These are phyloP conservation scores for Colletotrichum cereale DNA, from an alignment of 2,329 filamentous ascomycete genomes.

Conservation along the genomic window DNA sequence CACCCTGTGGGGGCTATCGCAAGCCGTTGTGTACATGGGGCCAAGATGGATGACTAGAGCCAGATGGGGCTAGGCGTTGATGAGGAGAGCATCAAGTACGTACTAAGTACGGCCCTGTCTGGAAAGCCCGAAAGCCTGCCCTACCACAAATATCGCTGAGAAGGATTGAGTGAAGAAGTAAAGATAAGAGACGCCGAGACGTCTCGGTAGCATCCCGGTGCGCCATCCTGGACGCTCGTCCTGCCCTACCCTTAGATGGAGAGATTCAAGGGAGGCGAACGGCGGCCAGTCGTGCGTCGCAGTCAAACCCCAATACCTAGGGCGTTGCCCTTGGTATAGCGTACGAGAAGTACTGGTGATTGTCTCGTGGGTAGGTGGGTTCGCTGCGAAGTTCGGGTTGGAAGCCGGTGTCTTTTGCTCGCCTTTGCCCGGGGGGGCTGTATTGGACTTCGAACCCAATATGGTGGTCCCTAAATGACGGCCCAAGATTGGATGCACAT, in stretches of 20 bases:
- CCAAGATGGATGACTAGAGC: neutral
- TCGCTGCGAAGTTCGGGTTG: constrained; percentile 26
- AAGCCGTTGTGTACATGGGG: constrained; percentile 20
- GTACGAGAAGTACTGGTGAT: constrained; percentile 27
- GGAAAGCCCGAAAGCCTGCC: constrained; percentile 6
- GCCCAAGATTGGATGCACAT: constrained; percentile 22
- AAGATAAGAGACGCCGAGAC: neutral
- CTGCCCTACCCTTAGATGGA: constrained; percentile 10
- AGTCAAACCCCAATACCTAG: constrained; percentile 11
- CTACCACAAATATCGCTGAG: constrained; percentile 5
- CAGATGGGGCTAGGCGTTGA: constrained; percentile 21
- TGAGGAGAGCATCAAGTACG: constrained; percentile 8
- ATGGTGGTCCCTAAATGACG: constrained; percentile 12
- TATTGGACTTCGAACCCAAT: constrained; percentile 31
- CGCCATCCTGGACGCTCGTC: neutral
- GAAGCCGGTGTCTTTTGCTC: constrained; percentile 7
- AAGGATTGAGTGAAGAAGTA: constrained; percentile 5
- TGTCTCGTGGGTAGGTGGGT: constrained; percentile 34
- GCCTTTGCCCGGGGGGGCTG: constrained; percentile 1
- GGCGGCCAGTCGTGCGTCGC: constrained; percentile 24
- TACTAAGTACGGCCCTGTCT: neutral
- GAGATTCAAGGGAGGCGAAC: constrained; percentile 17
- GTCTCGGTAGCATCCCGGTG: neutral
- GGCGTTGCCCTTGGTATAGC: constrained; percentile 23
- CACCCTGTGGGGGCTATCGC: constrained; percentile 21